Base-by-base conservation (phyloP, 1,284 basidiomycete species). In the Tylopilus sp. region DNA sequence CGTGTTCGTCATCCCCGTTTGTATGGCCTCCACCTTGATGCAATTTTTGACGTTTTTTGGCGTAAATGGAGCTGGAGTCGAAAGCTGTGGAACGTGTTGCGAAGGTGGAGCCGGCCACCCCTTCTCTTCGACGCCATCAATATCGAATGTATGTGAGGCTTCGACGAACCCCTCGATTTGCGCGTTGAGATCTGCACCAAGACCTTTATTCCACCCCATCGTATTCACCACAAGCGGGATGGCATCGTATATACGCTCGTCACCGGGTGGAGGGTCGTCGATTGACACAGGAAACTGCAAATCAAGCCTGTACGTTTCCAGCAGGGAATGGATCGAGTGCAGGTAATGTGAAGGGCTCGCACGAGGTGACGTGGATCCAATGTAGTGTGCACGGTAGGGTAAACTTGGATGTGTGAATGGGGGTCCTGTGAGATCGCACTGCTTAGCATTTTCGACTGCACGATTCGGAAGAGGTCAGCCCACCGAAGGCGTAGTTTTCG, bases 161-260 rank as follows among this genome's bases (percentile, higher is more conserved):
- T 79, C 72, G 1, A 85, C 69, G 15, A 85, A 69, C 2, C 75
- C 76, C 61, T 93, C 84, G 40, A 97, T 83, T 53, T 79, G 79
- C 2, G 67, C 65, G 10, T 84, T 78, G 3, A 99, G 71, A 57
- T 97, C 91, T 16, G 84, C 86, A 2, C 96, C 96, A 2, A 97
- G 80, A 2, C 96, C 96, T 66, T 96, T 97, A 13, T 82, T 81
- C 96, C 96, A 99, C 2, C 96, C 96, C 81, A 96, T 95, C 0
- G 92, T 97, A 66, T 99, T 99, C 48, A 98, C 81, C 9, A 98
- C 78, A 6, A 99, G 79, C 0, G 96, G 96, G 4, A 91, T 76
- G n/a, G 65, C 51, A 47, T 84, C 80, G 2, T 59, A 54, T 41
- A 83, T 75, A 35, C 76, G 72, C n/a, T 57, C 56, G 18, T 72